phyloP scores from a whole-genome alignment of 2,329 filamentous ascomycete genomes.

The Microascus cirrosus region DNA sequence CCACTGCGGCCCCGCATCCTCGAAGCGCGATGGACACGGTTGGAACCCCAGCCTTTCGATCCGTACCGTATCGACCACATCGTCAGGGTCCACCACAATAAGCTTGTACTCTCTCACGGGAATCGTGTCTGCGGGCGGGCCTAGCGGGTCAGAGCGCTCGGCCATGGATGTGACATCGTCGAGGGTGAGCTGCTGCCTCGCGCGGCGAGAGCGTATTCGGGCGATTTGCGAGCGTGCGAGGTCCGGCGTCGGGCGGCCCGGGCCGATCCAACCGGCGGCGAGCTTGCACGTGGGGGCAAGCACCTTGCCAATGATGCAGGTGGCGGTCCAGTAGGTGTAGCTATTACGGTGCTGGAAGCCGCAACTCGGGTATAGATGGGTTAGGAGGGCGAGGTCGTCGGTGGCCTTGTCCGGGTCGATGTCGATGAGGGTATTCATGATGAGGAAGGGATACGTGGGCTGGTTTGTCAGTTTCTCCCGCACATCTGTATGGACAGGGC shows the following conservation, averaged over 20 bases:
- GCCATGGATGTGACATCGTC: slow-evolving; percentile 56
- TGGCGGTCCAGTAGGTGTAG: slow-evolving; percentile 66
- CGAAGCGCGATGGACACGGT: slow-evolving; percentile 12
- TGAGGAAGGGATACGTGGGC: slow-evolving; percentile 58
- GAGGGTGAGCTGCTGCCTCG: slow-evolving; percentile 43
- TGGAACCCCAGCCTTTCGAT: slow-evolving; percentile 57
- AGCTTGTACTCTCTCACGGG: slow-evolving; percentile 59
- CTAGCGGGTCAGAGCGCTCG: slow-evolving; percentile 57
- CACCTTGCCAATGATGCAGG: slow-evolving; percentile 65
- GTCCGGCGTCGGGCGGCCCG: slow-evolving; percentile 56
- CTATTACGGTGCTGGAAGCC: slow-evolving; percentile 67
- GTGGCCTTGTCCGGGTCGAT: slow-evolving; percentile 59
- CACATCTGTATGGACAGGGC: not conserved
- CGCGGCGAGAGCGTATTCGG: slow-evolving; percentile 49
- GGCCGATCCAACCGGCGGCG: slow-evolving; percentile 64
- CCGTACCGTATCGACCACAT: slow-evolving; percentile 53
- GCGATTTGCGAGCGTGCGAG: slow-evolving; percentile 60
- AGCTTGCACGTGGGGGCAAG: slow-evolving; percentile 60
- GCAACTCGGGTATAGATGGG: slow-evolving; percentile 55
- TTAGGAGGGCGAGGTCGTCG: slow-evolving; percentile 54
- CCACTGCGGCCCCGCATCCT: slow-evolving; percentile 25
- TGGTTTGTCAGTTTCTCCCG: slow-evolving; percentile 13
- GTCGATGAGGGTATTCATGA: slow-evolving; percentile 70
- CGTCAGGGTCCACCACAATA: slow-evolving; percentile 42
- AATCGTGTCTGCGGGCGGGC: slow-evolving; percentile 49